These are phyloP conservation scores for Hirsutella minnesotensis DNA, from an alignment of 2,329 filamentous ascomycete species.

Conservation along the genomic window DNA sequence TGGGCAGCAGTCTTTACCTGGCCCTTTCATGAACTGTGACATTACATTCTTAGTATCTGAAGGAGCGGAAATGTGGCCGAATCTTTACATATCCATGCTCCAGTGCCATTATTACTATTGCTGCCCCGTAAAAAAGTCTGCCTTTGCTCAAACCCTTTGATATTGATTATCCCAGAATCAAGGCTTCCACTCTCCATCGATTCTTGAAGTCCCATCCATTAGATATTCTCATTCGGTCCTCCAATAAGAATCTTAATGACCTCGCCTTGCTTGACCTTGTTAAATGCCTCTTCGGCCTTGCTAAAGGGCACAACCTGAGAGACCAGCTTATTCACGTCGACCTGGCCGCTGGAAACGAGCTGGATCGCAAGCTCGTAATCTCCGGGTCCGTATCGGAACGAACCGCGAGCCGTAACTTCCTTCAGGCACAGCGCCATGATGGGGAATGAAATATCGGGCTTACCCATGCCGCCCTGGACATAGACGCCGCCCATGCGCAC, in stretches of 20 bases:
- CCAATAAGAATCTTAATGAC: conserved; percentile 59
- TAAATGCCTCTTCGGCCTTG: conserved; percentile 76
- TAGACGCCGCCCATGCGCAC: conserved; percentile 63
- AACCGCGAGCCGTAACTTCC: conserved; percentile 77
- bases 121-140: no score
- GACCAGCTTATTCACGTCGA: conserved; percentile 75
- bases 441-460: conserved; percentile 76
- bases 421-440: conserved; percentile 85
- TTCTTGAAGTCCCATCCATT: not conserved
- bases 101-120: no score
- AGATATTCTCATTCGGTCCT: conserved; percentile 38
- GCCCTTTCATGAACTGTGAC: no score
- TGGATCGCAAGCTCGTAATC: conserved; percentile 80
- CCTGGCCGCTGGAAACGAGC: conserved; percentile 58
- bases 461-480: conserved; percentile 86
- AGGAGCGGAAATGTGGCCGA: no score
- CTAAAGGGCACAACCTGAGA: conserved; percentile 66
- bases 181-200: no score
- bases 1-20: no score
- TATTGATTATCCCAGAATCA: no score
- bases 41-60: no score
- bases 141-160: no score
- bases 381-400: conserved; percentile 79
- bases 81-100: no score
- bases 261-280: conserved; percentile 74